Base-by-base conservation (phyloP, 352 stramenopile genomes). In the Pythium diclinum region DNA sequence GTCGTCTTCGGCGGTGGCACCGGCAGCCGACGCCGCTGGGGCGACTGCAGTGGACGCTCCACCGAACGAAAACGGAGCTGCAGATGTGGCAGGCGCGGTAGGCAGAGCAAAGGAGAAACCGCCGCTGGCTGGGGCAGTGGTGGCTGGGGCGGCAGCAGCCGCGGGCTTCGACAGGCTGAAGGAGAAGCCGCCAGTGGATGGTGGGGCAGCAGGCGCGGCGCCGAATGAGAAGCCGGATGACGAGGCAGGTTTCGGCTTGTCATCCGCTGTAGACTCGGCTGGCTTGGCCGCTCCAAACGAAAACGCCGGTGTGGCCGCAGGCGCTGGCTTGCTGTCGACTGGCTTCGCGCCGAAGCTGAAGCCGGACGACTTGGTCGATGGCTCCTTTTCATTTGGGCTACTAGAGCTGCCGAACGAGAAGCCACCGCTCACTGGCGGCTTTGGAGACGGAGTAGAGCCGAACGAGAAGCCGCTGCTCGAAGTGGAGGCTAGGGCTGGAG, bases 191-290 rank as follows among this genome's bases (percentile, higher is more conserved):
- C 65, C 34, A 3, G 63, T 56, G 8, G 52, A 72, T 5, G 69
- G 48, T 6, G 63, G 25, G 4, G 67, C 19, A 30, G 69, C 68
- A 6, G 69, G 8, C 33, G 69, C 16, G 33, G 61, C 67, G 28
- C 79, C 77, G 57, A 88, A 87, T 6, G 77, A 84, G 38, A 87
- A 83, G 7, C 73, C 76, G 23, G 49, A 44, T 6, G 44, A 82
- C 34, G 61, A 73, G 8, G 28, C 47, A 40, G 56, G 44, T 23
- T 62, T 62, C 2, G 62, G 16, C 17, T 56, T 56, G 11, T 57
- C 62, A 0, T 38, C 8, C 13, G 49, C 32, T 5, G 0, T 38
- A 6, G 34, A 59, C 16, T 63, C 33, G 3, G 55, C 47, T 30
- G 62, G 32, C 55, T 38, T 49, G 13, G 59, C 21, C 10, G 58